A percentile compares a stretch with the other conserved stretches of the same genome.
These are phyloP conservation scores for Bisporella sp. DNA, from an alignment of 2,329 filamentous ascomycete species.

Conservation along the genomic window DNA sequence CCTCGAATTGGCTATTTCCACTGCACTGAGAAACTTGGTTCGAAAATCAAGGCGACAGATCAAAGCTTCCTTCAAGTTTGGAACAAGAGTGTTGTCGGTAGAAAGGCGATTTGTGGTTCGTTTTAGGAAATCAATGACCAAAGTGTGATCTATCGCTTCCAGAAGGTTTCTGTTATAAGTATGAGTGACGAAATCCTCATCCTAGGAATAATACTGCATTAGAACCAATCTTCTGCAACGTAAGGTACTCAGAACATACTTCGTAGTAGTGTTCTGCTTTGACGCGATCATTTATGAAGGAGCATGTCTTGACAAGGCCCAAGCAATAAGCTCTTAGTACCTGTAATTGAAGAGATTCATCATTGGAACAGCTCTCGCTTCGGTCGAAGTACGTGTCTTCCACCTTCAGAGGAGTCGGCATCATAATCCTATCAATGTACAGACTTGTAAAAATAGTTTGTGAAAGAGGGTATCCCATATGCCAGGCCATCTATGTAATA, in stretches of 20 bases:
- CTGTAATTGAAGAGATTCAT: conserved; percentile 45
- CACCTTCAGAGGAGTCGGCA: conserved; percentile 57
- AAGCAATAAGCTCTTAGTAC: conserved; percentile 82
- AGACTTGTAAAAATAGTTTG: conserved; percentile 92
- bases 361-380: conserved; percentile 17
- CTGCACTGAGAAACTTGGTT: conserved; percentile 50
- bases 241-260: conserved; percentile 36
- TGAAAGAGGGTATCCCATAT: conserved; percentile 89
- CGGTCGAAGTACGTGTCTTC: conserved; percentile 29
- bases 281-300: conserved; percentile 69
- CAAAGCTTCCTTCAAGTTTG: conserved; percentile 45
- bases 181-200: conserved; percentile 94
- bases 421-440: conserved; percentile 78
- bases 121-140: conserved; percentile 22
- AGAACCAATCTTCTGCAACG: background rate
- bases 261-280: conserved; percentile 86
- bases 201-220: conserved; percentile 39
- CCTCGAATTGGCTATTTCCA: conserved; percentile 44
- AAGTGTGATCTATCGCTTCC: conserved; percentile 47
- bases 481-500: conserved; percentile 75
- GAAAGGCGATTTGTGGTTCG: conserved; percentile 26
- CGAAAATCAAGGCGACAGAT: conserved; percentile 60
- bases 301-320: conserved; percentile 75
- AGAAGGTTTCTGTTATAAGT: conserved; percentile 78
- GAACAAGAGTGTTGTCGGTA: conserved; percentile 22